phyloP scores from a whole-genome alignment of 768 basidiomycete genomes.

The Suillus cothurnatus region DNA sequence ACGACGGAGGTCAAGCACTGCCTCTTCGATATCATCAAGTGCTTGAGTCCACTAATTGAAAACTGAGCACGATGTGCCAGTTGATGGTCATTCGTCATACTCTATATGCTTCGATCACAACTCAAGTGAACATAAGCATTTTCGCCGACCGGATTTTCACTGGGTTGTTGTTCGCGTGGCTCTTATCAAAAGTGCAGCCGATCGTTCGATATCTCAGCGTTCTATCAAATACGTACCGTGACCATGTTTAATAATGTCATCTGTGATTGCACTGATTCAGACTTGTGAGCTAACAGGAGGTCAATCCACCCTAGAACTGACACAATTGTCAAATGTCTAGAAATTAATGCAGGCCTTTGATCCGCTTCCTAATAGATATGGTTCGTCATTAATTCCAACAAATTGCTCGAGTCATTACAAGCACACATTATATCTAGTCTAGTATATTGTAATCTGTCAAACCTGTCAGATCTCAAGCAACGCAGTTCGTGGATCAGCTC shows the following conservation, averaged over 20 bases:
- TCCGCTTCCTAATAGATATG: not conserved
- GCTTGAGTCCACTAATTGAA: not conserved
- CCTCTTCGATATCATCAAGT: not conserved
- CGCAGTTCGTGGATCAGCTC: constrained; percentile 44
- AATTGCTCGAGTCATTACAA: not conserved
- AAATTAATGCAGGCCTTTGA: not conserved
- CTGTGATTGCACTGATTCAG: not conserved
- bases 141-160: not conserved
- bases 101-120: not conserved
- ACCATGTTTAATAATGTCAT: not conserved
- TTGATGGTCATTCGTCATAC: not conserved
- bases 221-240: not conserved
- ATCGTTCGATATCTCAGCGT: not conserved
- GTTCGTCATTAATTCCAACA: not conserved
- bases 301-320: not conserved
- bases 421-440: not conserved
- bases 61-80: not conserved
- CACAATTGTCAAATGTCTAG: not conserved
- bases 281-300: not conserved
- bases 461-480: constrained; percentile 28
- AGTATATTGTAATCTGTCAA: constrained; percentile 7
- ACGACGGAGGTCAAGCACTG: not conserved
- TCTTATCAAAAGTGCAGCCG: not conserved
- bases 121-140: not conserved
- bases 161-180: not conserved